phyloP scores from a whole-genome alignment of 2,329 filamentous ascomycete genomes.

The Aureobasidium sp. region DNA sequence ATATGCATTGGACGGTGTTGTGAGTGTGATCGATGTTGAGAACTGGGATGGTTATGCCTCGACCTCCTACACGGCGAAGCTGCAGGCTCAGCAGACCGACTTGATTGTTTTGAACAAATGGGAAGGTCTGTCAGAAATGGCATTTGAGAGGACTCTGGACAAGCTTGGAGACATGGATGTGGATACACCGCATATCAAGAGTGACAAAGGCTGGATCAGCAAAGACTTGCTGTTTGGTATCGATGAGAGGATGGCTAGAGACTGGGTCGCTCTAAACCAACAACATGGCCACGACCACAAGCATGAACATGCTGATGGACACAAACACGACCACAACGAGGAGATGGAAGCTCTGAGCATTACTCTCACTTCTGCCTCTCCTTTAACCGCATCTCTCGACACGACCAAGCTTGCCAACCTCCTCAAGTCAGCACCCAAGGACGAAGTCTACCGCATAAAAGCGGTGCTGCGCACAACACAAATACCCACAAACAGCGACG shows the following conservation, averaged over 20 bases:
- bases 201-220: conserved; percentile 68
- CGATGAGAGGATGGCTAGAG: conserved; percentile 67
- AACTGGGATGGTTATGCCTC: conserved; percentile 93
- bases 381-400: conserved; percentile 35
- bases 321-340: conserved; percentile 57
- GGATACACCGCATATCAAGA: conserved; percentile 73
- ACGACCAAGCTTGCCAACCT: conserved; percentile 57
- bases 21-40: conserved; percentile 87
- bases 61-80: conserved; percentile 77
- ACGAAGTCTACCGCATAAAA: conserved; percentile 95
- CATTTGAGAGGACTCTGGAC: conserved; percentile 72
- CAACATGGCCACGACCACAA: conserved; percentile 36
- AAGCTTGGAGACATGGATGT: conserved; percentile 73
- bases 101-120: conserved; percentile 90
- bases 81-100: conserved; percentile 87
- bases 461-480: conserved; percentile 47
- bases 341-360: conserved; percentile 90
- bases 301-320: conserved; percentile 28
- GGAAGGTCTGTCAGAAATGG: conserved; percentile 66
- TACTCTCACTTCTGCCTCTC: conserved; percentile 41
- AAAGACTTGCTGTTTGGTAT: conserved; percentile 79
- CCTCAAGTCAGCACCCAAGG: conserved; percentile 70
- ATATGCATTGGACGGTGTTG: conserved; percentile 78
- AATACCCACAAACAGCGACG: conserved; percentile 33
- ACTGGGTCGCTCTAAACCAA: conserved; percentile 33